phyloP scores from a whole-genome alignment of 176 grass and related monocot genomes.

The sorghum (Sorghum bicolor) region DNA sequence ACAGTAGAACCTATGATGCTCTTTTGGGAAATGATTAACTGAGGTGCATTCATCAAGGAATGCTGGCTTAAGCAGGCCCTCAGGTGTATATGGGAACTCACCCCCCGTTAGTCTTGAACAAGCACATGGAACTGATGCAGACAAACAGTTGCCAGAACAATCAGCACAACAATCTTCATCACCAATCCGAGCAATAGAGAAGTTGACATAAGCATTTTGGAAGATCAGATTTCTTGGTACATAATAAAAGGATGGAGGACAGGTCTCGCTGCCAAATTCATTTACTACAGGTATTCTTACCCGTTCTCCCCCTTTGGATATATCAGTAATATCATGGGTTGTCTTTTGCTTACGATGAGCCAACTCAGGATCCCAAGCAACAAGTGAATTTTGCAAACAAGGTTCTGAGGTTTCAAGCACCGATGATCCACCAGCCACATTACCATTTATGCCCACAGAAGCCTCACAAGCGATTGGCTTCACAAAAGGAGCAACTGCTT shows the following conservation, averaged over 20 bases:
- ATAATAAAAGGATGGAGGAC: slow-evolving; percentile 58
- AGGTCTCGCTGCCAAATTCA: slow-evolving; percentile 51
- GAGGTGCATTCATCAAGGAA: slow-evolving; percentile 68
- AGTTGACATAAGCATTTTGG: slow-evolving; percentile 57
- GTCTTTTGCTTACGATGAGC: slow-evolving; percentile 30
- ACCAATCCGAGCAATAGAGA: slow-evolving; percentile 68
- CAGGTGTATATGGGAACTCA: slow-evolving; percentile 56
- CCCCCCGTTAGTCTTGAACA: slow-evolving; percentile 60
- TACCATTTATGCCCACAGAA: slow-evolving; percentile 17
- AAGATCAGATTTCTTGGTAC: slow-evolving; percentile 55
- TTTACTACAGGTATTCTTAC: slow-evolving; percentile 64
- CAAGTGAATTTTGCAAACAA: slow-evolving; percentile 17
- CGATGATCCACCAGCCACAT: slow-evolving; percentile 5
- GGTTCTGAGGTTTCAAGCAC: not conserved
- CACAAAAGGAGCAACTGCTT: slow-evolving; percentile 14
- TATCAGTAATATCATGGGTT: slow-evolving; percentile 60
- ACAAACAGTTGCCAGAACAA: slow-evolving; percentile 67
- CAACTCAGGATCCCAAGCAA: slow-evolving; percentile 43
- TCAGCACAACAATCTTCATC: slow-evolving; percentile 68
- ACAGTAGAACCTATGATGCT: slow-evolving; percentile 49
- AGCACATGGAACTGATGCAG: slow-evolving; percentile 54
- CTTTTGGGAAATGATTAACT: slow-evolving; percentile 38
- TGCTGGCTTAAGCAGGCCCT: slow-evolving; percentile 55
- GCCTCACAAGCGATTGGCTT: slow-evolving; percentile 18
- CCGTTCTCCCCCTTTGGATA: slow-evolving; percentile 67